A percentile compares a stretch with the other conserved stretches of the same genome.
Conservation (phyloP, 1,284 basidiomycete genomes). For the Ustanciosporium gigantosporum region DNA sequence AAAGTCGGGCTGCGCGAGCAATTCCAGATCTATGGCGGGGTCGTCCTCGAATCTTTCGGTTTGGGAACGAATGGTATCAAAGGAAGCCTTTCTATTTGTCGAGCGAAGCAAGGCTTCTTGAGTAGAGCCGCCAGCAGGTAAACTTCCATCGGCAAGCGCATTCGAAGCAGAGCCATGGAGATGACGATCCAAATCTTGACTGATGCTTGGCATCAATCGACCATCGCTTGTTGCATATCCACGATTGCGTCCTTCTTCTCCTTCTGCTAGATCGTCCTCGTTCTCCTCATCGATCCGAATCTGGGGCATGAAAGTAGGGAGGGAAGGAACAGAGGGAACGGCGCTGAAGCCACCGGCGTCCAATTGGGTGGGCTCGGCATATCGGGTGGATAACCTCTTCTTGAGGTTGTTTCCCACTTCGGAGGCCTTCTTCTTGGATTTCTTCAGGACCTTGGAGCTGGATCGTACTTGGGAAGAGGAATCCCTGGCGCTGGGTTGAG, state of each 20-base stretch:
- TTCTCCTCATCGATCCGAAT: constrained; percentile 1
- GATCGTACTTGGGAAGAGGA: constrained; percentile 4
- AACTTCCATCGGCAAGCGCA: constrained; percentile 11
- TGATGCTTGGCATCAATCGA: not conserved
- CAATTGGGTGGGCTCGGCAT: constrained; percentile 50
- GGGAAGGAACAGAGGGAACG: constrained; percentile 24
- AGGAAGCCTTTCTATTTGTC: constrained; percentile 18
- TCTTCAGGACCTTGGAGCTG: constrained; percentile 21
- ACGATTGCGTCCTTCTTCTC: no score
- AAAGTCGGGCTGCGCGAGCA: constrained; percentile 49
- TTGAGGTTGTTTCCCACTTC: constrained; percentile 57
- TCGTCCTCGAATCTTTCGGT: constrained; percentile 31
- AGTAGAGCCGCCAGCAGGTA: no score
- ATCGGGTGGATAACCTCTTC: constrained; percentile 58
- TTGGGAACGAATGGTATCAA: constrained; percentile 8
- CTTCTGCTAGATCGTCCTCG: not conserved
- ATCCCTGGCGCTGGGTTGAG: not conserved
- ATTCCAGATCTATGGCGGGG: constrained; percentile 45
- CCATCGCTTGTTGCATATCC: no score
- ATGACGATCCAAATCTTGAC: not conserved
- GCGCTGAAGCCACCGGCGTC: constrained; percentile 47
- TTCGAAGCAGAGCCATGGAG: constrained; percentile 26
- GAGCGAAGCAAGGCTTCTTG: constrained; percentile 10
- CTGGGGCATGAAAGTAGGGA: constrained; percentile 37
- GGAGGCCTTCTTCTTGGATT: constrained; percentile 41